Base-by-base conservation (phyloP, 805 yeast species). In the Groenewaldozyma tartarivorans region DNA sequence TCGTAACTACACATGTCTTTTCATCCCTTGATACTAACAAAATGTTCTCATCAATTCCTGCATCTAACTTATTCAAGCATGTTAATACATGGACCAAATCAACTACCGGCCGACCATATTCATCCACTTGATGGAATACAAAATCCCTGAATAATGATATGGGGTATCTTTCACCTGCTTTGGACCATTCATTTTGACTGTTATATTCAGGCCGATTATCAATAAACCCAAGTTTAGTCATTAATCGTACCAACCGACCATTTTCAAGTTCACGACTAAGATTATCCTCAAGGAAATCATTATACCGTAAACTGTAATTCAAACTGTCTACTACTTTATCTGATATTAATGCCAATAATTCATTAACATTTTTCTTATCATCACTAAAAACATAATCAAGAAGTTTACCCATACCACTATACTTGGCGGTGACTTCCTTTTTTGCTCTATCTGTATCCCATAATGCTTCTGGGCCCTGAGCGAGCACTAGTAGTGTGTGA, bases 41-140 rank as follows among this genome's bases (percentile, higher is more conserved):
- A 13, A 92, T 62, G 49, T 75, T 77, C 61, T 92, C 98, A 39
- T 84, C 87, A 26, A 81, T 71, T 1, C 96, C 97, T 4, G 90
- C 94, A 56, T 92, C 98, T 48, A 92, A 66, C 61, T 90, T 92
- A 62, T 90, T 90, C 53, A 92, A 65, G 52, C 81, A 75, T 38
- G 75, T 67, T 45, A 92, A 64, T 4, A 87, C 88, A 57, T 86
- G 86, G 1, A 87, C 79, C 51, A 92, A 66, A 60, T 92, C 96
- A 43, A 86, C 64, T 1, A 78, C 74, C 2, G 95, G 87, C 51
- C 72, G 71, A 11, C 95, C 95, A 19, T 61, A 60, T 39, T 81
- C 88, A 57, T 85, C 87, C 30, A 70, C 72, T 56, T 85, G 94
- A 54, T 83, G 92, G 63, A 88, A 92, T 2, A 87, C 80, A 55